These are phyloP conservation scores for Tolypocladium album DNA, from an alignment of 2,329 filamentous ascomycete species.

Conservation along the genomic window DNA sequence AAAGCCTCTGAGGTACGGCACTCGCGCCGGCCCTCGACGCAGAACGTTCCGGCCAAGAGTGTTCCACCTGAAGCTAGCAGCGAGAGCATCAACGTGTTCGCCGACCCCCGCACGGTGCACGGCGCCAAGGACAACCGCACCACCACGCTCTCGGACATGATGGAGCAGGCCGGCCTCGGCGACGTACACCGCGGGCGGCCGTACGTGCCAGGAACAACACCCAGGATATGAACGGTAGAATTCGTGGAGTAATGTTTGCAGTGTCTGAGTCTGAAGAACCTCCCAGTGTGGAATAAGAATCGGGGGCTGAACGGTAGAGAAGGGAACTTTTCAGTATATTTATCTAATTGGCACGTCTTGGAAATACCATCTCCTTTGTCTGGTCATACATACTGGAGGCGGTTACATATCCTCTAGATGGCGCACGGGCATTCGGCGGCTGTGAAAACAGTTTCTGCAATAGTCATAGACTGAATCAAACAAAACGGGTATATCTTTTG, in stretches of 20 bases:
- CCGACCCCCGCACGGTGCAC: slow-evolving; percentile 32
- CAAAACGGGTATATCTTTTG: not conserved
- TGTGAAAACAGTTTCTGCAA: not conserved
- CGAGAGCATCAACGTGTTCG: slow-evolving; percentile 43
- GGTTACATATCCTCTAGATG: not conserved
- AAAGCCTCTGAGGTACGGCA: slow-evolving; percentile 13
- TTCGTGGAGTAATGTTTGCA: not conserved
- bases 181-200: slow-evolving; percentile 28
- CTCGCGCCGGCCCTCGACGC: slow-evolving; percentile 17
- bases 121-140: slow-evolving; percentile 14
- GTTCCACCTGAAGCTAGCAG: slow-evolving; percentile 28
- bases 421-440: not conserved
- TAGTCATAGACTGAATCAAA: not conserved
- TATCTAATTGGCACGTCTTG: not conserved
- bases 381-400: not conserved
- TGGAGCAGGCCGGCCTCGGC: slow-evolving; percentile 35
- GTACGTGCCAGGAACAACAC: slow-evolving; percentile 29
- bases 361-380: not conserved
- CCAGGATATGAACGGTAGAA: slow-evolving; percentile 12
- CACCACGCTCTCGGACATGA: slow-evolving; percentile 44
- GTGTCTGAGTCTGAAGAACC: not conserved
- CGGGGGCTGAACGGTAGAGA: not conserved
- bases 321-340: not conserved
- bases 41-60: slow-evolving; percentile 15
- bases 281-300: too few relatives aligned